Percentiles rank a stretch among this genome's conserved stretches.
Conservation (phyloP, 345 rosid species). For the Odontarrhena argentea region DNA sequence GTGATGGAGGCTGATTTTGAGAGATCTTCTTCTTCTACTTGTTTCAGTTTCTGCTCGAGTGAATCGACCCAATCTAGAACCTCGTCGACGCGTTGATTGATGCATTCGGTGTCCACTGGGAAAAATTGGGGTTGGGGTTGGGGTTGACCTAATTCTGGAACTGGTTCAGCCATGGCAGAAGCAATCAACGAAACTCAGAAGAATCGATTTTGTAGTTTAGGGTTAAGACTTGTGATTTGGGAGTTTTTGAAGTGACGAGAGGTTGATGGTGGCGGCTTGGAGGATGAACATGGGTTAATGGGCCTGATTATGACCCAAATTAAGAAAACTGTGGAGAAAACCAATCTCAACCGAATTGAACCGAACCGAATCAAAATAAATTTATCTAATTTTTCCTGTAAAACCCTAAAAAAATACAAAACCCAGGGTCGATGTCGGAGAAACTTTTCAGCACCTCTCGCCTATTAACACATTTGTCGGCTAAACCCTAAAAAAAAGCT, state of each 20-base stretch:
- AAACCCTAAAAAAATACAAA: background rate
- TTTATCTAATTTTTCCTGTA: background rate
- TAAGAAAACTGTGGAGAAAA: no score
- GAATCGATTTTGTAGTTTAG: no score
- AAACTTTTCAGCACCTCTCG: background rate
- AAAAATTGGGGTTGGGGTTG: constrained; percentile 27
- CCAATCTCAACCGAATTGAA: no score
- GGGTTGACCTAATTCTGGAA: constrained; percentile 27
- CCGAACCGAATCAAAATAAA: no score
- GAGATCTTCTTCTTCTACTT: constrained; percentile 61
- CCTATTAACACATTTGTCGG: constrained; percentile 2
- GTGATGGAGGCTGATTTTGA: constrained; percentile 4
- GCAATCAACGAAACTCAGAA: no score
- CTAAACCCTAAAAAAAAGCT: constrained; percentile 23
- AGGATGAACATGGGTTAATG: no score
- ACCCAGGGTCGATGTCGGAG: background rate
- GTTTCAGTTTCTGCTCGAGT: constrained; percentile 73
- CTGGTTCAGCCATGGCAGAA: constrained; percentile 35
- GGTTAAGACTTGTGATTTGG: no score
- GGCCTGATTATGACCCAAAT: no score
- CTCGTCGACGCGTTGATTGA: constrained; percentile 55
- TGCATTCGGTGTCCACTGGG: constrained; percentile 43
- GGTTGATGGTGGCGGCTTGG: no score
- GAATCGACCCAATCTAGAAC: constrained; percentile 59
- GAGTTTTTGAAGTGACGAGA: no score